Base-by-base conservation (phyloP, 192 early-diverging fungal genomes). In the Irineochytrium annulatum region DNA sequence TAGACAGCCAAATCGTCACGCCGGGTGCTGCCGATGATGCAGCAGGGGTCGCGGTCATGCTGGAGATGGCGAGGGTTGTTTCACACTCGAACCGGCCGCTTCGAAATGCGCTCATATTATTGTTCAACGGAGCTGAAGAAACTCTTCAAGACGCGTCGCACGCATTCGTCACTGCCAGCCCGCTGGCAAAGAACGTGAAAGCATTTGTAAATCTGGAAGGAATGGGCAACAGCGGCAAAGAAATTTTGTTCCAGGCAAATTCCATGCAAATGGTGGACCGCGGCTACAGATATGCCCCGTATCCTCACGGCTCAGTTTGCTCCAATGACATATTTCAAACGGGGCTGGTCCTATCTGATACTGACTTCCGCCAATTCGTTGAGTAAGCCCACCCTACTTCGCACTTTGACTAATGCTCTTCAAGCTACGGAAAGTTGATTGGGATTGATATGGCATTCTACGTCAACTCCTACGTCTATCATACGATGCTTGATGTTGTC, bases 51-150 rank as follows among this genome's bases (percentile, higher is more conserved):
- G 84, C 80, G 41, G 80, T 89, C 48, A 89, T 89, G 87, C 63
- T 89, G 41, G 87, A 89, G 45, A 8, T 74, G 19, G 51, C 71
- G 1, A 65, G 71, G 0, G 27, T 78, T 29, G 39, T 78, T 3
- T 68, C 72, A 3, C 32, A 66, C 39, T 24, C 48, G n/a, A 28
- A 64, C 3, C 19, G n/a, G 1, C 37, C 57, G n/a, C 54, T 78
- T 19, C 56, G 43, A 20, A 78, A 78, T 41, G 34, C 67, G 17
- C 57, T 74, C 33, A 51, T 77, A 22, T 63, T 77, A 39, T 31
- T 90, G 60, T 88, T 84, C 62, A 90, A 90, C 51, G 88, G 88
- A 27, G 88, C 86, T 3, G 88, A 90, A 60, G 88, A 90, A 64
- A 77, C 83, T 0, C 60, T 88, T 6, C 86, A 90, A 52, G 88